Evolutionary conservation across 768 basidiomycete species (phyloP), one percentile per base, ranked within the genome.

Genomic region (Phaeotremella skinneri): DNA sequence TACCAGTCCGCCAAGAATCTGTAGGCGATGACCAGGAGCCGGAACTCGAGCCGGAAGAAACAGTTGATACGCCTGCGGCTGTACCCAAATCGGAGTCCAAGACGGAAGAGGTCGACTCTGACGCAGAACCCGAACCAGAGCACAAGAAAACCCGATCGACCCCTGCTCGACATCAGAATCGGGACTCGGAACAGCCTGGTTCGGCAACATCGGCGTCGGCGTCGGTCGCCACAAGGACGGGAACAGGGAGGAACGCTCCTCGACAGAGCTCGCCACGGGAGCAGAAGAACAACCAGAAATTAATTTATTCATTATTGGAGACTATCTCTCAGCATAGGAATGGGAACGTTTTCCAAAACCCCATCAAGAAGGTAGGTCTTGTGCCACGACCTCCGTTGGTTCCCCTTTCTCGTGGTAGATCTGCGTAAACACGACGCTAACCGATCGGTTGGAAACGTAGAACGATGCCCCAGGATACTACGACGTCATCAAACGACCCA

Each of bases 401-500:
- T 37, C 17, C 34, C 34, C 43, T 6, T 13, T 45, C 43, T 23
- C 52, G 0, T 41, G 56, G 13, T 61, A 54, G 14, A 32, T 58
- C n/a, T n/a, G n/a, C n/a, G 27, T 52, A 41, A 14, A 49, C 34
- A 25, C 49, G 25, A 2, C 9, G 26, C 11, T 55, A 6, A 56
- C 26, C 11, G 32, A 42, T 39, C 34, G 14, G 30, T 54, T 20
- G 26, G 29, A 14, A 25, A 2, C 3, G 7, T 48, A 74, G 58
- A 84, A 85, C 21, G 91, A 94, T 63, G 93, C 93, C 5, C 86
- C 91, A 0, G 91, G 91, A 71, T 97, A 97, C 73, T 85, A 85
- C 58, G 88, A 91, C 50, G 89, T 94, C 58, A 89, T 97, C 58
- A 90, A 89, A 69, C 83, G 87, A n/a, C 91, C 94, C 2, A 93